These are phyloP conservation scores for Aegilops longissima DNA, from an alignment of 176 grass and related monocot genomes.

Conservation along the genomic window DNA sequence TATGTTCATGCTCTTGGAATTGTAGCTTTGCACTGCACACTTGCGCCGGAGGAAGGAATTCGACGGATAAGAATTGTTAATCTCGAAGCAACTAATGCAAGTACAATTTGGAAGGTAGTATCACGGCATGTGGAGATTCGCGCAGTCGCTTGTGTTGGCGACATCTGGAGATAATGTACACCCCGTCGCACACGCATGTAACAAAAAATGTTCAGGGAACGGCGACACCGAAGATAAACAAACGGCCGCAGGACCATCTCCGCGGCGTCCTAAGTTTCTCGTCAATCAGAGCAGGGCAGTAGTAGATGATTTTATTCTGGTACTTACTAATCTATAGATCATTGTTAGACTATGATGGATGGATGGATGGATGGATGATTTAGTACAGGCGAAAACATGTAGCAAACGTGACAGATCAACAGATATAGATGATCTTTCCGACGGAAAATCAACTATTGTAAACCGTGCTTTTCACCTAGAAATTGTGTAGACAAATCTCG, in stretches of 20 bases:
- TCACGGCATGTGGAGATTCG: neutral
- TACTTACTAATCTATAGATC: neutral
- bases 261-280: neutral
- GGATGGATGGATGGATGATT: neutral
- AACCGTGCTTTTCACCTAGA: conserved; percentile 1
- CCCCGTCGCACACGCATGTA: conserved; percentile 1
- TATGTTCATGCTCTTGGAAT: conserved; percentile 19
- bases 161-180: conserved; percentile 24
- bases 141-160: neutral
- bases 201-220: neutral
- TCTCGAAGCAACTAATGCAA: neutral
- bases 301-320: neutral
- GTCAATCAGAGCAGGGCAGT: neutral
- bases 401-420: neutral
- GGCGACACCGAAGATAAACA: neutral
- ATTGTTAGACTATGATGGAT: neutral
- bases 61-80: neutral
- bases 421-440: neutral
- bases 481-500: neutral
- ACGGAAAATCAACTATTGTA: neutral
- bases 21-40: too few relatives aligned
- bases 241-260: neutral
- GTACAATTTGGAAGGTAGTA: neutral
- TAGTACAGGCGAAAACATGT: neutral
- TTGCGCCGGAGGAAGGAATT: conserved; percentile 4